phyloP scores from a whole-genome alignment of 2,329 filamentous ascomycete species.

The Xylariaceae sp. region DNA sequence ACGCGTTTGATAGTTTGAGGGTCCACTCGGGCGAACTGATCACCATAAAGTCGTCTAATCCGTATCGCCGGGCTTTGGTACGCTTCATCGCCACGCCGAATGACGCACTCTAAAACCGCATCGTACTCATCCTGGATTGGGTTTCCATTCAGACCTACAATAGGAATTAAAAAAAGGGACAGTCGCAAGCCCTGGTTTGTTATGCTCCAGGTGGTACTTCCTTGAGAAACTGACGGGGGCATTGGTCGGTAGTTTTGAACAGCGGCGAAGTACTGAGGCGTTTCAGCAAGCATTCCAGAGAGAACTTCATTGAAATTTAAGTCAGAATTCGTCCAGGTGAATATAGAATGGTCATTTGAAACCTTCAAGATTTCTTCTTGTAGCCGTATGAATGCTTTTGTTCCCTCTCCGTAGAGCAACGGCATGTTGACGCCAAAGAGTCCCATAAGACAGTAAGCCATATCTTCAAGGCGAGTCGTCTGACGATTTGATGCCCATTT shows the following conservation, averaged over 20 bases:
- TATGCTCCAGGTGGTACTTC: slow-evolving; percentile 18
- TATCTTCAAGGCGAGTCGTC: slow-evolving; percentile 21
- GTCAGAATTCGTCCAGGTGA: slow-evolving; percentile 6
- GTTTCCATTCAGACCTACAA: background rate
- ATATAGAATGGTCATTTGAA: slow-evolving; percentile 25
- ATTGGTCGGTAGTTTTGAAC: slow-evolving; percentile 19
- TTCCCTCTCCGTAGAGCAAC: slow-evolving; percentile 22
- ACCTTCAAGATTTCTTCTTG: slow-evolving; percentile 25
- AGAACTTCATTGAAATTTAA: background rate
- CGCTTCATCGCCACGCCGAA: slow-evolving; percentile 5
- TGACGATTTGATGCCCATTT: slow-evolving; percentile 23
- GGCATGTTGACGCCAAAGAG: slow-evolving; percentile 28
- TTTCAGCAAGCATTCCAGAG: slow-evolving; percentile 24
- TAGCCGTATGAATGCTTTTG: slow-evolving; percentile 22
- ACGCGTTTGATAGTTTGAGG: slow-evolving; percentile 3
- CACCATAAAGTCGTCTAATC: slow-evolving; percentile 21
- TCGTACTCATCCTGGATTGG: slow-evolving; percentile 15
- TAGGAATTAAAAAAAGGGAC: slow-evolving; percentile 11
- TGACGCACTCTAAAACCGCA: slow-evolving; percentile 16
- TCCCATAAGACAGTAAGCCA: slow-evolving; percentile 24
- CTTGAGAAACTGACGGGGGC: slow-evolving; percentile 5
- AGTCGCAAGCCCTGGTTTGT: slow-evolving; percentile 21
- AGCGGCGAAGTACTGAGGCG: slow-evolving; percentile 12
- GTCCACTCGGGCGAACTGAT: slow-evolving; percentile 23
- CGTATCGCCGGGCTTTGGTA: slow-evolving; percentile 20